Base-by-base conservation (phyloP, 805 yeast genomes). In the Wickerhamiella lipophila region DNA sequence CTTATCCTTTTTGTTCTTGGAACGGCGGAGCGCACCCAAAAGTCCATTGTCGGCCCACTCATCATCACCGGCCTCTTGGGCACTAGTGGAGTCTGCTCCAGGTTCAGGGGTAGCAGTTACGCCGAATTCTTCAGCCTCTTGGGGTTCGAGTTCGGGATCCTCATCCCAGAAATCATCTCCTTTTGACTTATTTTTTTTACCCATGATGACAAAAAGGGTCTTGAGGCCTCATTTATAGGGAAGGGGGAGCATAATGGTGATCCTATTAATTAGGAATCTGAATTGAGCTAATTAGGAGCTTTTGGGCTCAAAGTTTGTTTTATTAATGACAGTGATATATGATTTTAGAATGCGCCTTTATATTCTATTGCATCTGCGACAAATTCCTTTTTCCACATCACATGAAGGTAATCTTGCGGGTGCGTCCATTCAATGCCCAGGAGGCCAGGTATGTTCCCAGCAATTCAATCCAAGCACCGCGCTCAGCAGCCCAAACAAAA, bases 111-210 rank as follows among this genome's bases (percentile, higher is more conserved):
- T 25, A n/a, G 27, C 38, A 7, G 25, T 32, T 18, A 66, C 63
- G 15, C 75, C 76, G 29, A 73, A 59, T 50, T 79, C 83, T 56
- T 78, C 83, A 36, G 72, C 73, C 50, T 65, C 68, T 12, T 75
- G 70, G 40, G 65, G 56, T 21, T 51, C 61, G 30, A 65, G 67
- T 49, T 75, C 83, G 42, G 70, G 67, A 9, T 79, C 85, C 26
- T 83, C 92, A 51, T 83, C 94, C 92, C 92, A 83, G 69, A 75
- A 71, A 58, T 81, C 86, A 39, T 75, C 83, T 50, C 79, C 83
- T 63, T 77, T 71, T 52, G 70, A 71, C 62, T 79, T 83, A 72
- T 79, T 83, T 64, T 74, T 75, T 60, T 75, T 75, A 55, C 73
- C 78, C 78, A 74, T 75, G 36, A 50, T 38, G 42, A 38, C 42